Evolutionary conservation across 306 rosid genomes (phyloP).

Genomic region (Castanea crenata): DNA sequence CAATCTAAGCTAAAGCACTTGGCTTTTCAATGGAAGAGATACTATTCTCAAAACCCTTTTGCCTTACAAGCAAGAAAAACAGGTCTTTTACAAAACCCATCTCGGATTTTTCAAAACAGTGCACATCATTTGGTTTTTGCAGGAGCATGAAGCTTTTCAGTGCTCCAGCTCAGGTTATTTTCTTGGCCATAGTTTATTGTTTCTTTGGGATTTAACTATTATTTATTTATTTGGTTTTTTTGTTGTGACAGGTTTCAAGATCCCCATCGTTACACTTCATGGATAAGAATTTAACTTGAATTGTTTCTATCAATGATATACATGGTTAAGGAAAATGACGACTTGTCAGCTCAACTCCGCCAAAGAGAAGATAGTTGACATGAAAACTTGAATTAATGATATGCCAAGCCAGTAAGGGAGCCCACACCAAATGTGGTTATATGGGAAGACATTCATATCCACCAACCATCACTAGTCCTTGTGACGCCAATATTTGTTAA

Average conservation of each 20-base stretch:
- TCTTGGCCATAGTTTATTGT: neutral
- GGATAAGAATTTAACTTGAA: too few species aligned
- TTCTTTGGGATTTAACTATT: neutral
- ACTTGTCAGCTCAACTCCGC: too few species aligned
- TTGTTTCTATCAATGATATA: too few species aligned
- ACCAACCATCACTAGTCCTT: too few species aligned
- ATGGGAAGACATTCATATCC: too few species aligned
- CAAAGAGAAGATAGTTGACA: too few species aligned
- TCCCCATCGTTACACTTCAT: neutral
- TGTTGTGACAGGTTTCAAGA: conserved; percentile 35
- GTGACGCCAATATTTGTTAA: too few species aligned
- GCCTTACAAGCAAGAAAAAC: conserved; percentile 24
- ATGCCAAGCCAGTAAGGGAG: too few species aligned
- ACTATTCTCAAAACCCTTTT: conserved; percentile 30
- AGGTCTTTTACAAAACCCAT: conserved; percentile 14
- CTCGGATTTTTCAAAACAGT: conserved; percentile 19
- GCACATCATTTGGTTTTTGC: conserved; percentile 20
- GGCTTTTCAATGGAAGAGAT: conserved; percentile 31
- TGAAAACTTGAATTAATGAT: too few species aligned
- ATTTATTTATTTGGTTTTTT: neutral
- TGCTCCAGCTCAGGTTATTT: conserved; percentile 60
- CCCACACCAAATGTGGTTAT: too few species aligned
- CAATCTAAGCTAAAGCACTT: conserved; percentile 42
- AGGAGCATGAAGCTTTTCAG: conserved; percentile 52
- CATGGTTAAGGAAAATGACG: too few species aligned